Evolutionary conservation across 352 stramenopile genomes (phyloP).

Genomic region (Pythium grandisporangium): DNA sequence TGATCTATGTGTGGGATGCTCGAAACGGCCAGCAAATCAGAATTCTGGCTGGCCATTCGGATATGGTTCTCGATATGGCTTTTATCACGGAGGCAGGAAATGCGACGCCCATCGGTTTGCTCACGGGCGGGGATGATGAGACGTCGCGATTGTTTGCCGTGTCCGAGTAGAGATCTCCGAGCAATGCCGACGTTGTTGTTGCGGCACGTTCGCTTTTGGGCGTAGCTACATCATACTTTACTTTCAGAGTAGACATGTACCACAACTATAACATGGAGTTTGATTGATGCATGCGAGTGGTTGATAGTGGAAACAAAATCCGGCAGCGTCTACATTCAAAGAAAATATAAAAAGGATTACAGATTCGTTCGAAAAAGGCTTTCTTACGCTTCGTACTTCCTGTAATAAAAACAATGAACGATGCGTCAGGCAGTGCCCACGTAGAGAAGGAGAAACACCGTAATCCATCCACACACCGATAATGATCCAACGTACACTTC

Average conservation of each 20-base stretch:
- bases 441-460: neutral
- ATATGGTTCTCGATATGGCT: conserved; percentile 90
- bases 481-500: conserved; percentile 65
- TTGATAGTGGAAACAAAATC: conserved; percentile 4
- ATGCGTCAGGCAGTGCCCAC: neutral
- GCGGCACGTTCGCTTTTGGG: too few species aligned
- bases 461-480: too few species aligned
- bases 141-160: conserved; percentile 68
- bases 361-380: too few species aligned
- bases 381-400: conserved; percentile 78
- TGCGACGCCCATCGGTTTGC: conserved; percentile 33
- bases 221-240: too few species aligned
- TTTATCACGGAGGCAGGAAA: conserved; percentile 47
- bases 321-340: conserved; percentile 18
- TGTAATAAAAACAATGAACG: conserved; percentile 17
- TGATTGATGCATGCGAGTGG: neutral
- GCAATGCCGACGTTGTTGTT: too few species aligned
- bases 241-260: too few species aligned
- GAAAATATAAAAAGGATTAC: conserved; percentile 12
- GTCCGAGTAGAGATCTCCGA: conserved; percentile 34
- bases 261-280: too few species aligned
- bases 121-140: conserved; percentile 80
- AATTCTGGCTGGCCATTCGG: conserved; percentile 77
- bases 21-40: conserved; percentile 73
- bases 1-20: conserved; percentile 90